A percentile compares a stretch with the other conserved stretches of the same genome.
phyloP scores from a whole-genome alignment of 352 stramenopile genomes.

The Stephanocyclus meneghinianus region DNA sequence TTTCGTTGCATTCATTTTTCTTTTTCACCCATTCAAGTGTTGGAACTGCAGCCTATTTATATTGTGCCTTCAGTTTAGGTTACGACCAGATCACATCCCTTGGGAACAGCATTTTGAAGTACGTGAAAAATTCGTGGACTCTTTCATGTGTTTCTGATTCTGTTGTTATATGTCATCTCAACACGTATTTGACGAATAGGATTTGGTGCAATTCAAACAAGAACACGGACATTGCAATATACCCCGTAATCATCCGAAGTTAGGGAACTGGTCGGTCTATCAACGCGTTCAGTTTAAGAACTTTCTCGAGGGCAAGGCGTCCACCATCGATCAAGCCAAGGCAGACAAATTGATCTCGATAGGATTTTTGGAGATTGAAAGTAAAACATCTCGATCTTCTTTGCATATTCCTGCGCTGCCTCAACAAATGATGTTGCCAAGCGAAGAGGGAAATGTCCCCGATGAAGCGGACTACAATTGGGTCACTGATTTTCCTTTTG shows the following conservation, averaged over 20 bases:
- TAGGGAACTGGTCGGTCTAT: constrained; percentile 10
- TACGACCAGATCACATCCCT: constrained; percentile 7
- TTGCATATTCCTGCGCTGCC: not conserved
- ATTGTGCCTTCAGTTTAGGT: not conserved
- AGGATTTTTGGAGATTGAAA: constrained; percentile 14
- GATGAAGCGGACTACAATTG: not conserved
- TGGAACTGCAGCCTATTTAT: too few species aligned
- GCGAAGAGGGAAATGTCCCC: not conserved
- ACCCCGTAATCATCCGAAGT: constrained; percentile 13
- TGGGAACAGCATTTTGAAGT: constrained; percentile 6
- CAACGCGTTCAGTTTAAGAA: constrained; percentile 10
- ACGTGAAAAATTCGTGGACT: not conserved
- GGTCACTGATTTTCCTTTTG: not conserved
- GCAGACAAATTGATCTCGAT: constrained; percentile 15
- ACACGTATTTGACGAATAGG: not conserved
- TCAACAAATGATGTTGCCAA: not conserved
- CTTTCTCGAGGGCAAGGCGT: constrained; percentile 9
- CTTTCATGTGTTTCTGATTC: not conserved
- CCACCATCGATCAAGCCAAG: constrained; percentile 8
- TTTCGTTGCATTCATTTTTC: too few species aligned
- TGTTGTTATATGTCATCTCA: not conserved
- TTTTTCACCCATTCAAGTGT: too few species aligned
- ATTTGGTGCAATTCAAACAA: constrained; percentile 16
- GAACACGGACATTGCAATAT: constrained; percentile 19
- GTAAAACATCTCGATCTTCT: not conserved